A percentile compares a stretch with the other conserved stretches of the same genome.
These are phyloP conservation scores for Jacaranda copaia DNA, from an alignment of 257 asterid species.

Conservation along the genomic window DNA sequence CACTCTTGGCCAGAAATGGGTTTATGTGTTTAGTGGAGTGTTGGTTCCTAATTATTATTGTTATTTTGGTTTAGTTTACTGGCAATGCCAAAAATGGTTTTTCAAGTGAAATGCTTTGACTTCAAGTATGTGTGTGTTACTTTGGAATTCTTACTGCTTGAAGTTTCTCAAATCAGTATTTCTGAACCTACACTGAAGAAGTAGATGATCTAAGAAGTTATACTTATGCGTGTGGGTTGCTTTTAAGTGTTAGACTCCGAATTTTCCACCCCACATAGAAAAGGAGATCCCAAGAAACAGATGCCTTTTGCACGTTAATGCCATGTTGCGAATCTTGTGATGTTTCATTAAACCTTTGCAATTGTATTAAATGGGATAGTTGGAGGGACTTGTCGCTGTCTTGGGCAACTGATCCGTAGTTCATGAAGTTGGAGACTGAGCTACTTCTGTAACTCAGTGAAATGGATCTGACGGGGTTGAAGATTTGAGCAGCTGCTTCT, in stretches of 20 bases:
- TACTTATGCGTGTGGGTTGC: slow-evolving; percentile 19
- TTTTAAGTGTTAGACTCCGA: no score
- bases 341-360: background rate
- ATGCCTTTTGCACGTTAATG: no score
- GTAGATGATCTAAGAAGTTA: slow-evolving; percentile 27
- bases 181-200: background rate
- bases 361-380: background rate
- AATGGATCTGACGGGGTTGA: no score
- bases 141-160: background rate
- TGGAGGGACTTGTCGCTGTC: background rate
- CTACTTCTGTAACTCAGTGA: no score
- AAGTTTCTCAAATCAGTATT: background rate
- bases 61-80: background rate
- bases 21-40: no score
- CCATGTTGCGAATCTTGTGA: background rate
- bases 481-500: no score
- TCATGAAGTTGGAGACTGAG: no score
- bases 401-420: no score
- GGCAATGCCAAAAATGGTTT: background rate
- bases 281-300: no score
- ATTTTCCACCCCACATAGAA: no score
- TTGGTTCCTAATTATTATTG: background rate
- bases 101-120: background rate
- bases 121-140: background rate
- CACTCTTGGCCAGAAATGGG: no score